Evolutionary conservation across 1,284 basidiomycete species (phyloP), one percentile per base, ranked within the genome.

Genomic region (Amylostereum areolatum): DNA sequence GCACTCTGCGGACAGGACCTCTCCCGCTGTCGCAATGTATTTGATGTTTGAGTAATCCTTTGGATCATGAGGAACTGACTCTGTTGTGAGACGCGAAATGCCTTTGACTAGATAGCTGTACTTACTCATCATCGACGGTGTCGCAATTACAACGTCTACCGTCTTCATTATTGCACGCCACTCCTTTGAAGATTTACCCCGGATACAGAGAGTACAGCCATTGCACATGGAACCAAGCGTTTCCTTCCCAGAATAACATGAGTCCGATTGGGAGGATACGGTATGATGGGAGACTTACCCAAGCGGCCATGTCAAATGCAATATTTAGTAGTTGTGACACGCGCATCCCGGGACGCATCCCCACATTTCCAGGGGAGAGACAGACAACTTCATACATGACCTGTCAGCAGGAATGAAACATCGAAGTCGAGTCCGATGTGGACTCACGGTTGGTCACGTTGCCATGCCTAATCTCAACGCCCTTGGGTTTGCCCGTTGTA

Each of bases 281-380:
- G n/a, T 12, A 18, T 29, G 9, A 18, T 40, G 7, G 31, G 39
- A 11, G 11, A 48, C 55, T 36, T 40, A 77, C 76, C 79, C 79
- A 83, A 40, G 76, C 77, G 35, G 77, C 78, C 77, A 82, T 80
- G 57, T 81, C 80, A 55, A 81, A 82, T 1, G 77, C 74, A 35
- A 82, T 74, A 52, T 80, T 80, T 64, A 81, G 70, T 36, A 81
- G 61, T 56, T 82, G 80, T 2, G 77, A 73, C n/a, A 81, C 77
- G 12, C 77, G 71, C 28, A 70, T 60, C 24, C 78, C 78, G 6
- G 75, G 75, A 24, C 62, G 53, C 77, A 82, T 80, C 47, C 73
- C 72, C 24, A 81, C 63, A 59, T 78, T 80, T 25, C 78, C 79
- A 24, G 80, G 79, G 18, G 66, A 58, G 35, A 76, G 63, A 51